Evolutionary conservation across 306 rosid genomes (phyloP).

Genomic region (Prosopis cineraria): DNA sequence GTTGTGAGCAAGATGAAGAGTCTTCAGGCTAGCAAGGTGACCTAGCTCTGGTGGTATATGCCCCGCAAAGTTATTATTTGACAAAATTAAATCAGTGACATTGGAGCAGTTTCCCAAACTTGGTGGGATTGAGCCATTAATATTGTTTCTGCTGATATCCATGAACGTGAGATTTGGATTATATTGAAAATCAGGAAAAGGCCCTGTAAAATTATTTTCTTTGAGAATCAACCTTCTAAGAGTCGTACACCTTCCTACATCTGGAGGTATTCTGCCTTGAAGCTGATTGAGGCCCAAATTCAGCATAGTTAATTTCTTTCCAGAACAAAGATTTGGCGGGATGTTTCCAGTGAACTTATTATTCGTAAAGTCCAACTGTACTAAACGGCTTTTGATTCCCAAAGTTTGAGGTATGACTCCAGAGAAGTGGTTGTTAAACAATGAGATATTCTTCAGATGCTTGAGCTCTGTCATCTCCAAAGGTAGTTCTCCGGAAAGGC

Average conservation of each 20-base stretch:
- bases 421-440: conserved; percentile 68
- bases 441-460: conserved; percentile 58
- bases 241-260: conserved; percentile 68
- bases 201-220: conserved; percentile 55
- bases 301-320: conserved; percentile 50
- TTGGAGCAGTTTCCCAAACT: conserved; percentile 64
- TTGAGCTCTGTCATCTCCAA: conserved; percentile 68
- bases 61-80: conserved; percentile 57
- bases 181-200: conserved; percentile 58
- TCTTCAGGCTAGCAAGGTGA: conserved; percentile 53
- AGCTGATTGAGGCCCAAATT: conserved; percentile 64
- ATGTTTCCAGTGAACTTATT: conserved; percentile 68
- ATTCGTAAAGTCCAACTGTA: conserved; percentile 57
- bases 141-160: conserved; percentile 58
- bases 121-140: conserved; percentile 62
- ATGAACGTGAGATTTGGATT: conserved; percentile 43
- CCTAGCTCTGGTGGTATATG: conserved; percentile 66
- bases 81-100: conserved; percentile 55
- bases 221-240: conserved; percentile 64
- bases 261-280: conserved; percentile 65
- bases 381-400: conserved; percentile 74
- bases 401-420: conserved; percentile 77
- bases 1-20: conserved; percentile 62
- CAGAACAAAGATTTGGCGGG: conserved; percentile 77
- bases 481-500: conserved; percentile 75